Percentiles rank a stretch among this genome's conserved stretches.
These are phyloP conservation scores for Mycena vitilis DNA, from an alignment of 768 basidiomycete genomes.

Conservation along the genomic window DNA sequence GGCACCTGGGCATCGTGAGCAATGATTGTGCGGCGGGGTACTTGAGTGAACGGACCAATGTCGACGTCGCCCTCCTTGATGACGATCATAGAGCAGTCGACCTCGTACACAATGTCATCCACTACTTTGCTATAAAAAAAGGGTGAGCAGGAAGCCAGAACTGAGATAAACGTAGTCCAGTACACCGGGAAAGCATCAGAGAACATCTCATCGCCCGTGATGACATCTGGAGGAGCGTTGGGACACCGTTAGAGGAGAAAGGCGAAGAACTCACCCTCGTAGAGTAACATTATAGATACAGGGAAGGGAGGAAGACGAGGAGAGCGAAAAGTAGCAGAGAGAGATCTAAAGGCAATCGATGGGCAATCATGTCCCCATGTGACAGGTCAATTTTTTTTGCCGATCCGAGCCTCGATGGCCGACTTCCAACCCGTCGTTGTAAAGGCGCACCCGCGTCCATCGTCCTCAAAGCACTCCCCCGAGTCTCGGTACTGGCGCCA, in stretches of 20 bases:
- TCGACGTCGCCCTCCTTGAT: constrained; percentile 87
- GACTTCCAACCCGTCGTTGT: constrained; percentile 86
- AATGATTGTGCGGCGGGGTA: not conserved
- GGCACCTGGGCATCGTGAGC: constrained; percentile 66
- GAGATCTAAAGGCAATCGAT: constrained; percentile 31
- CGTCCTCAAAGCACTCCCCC: constrained; percentile 68
- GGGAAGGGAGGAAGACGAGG: constrained; percentile 23
- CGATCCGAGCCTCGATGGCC: constrained; percentile 55
- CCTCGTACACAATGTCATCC: constrained; percentile 86
- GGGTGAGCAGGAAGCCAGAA: not conserved
- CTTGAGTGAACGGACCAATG: constrained; percentile 72
- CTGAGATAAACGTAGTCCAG: constrained; percentile 28
- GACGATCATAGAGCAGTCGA: constrained; percentile 79
- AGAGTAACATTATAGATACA: constrained; percentile 71
- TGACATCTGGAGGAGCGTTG: constrained; percentile 56
- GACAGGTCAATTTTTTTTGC: constrained; percentile 32
- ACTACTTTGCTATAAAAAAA: constrained; percentile 71
- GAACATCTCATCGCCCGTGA: constrained; percentile 90
- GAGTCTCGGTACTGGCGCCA: constrained; percentile 91
- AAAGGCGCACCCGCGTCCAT: constrained; percentile 66
- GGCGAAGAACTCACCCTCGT: not conserved
- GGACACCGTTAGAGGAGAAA: too few species aligned
- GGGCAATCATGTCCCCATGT: constrained; percentile 39
- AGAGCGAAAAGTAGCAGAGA: constrained; percentile 6
- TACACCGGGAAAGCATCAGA: constrained; percentile 93